Evolutionary conservation across 805 yeast species (phyloP), one percentile per base, ranked within the genome.

Genomic region (Saturnispora besseyi): DNA sequence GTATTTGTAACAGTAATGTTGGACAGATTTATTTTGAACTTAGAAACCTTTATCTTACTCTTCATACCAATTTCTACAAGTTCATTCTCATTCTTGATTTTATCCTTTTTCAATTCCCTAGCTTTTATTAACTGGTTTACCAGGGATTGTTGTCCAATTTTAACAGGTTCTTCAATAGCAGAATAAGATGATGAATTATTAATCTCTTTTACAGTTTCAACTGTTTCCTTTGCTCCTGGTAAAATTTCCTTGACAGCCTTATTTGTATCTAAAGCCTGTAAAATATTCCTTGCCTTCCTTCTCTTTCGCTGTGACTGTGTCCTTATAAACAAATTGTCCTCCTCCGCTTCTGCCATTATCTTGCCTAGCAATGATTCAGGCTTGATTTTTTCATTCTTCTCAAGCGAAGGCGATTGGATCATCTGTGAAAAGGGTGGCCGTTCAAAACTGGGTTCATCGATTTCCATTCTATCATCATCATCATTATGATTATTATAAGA

Each of bases 71-170:
- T 13, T 11, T 38, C 46, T 2, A 51, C 10, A 6, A 51, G 15
- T 18, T 47, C 51, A 15, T 51, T 36, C 2, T 49, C 49, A 12
- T 49, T 34, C 26, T 45, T 36, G 1, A 32, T 31, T 22, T 45
- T 51, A 6, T 45, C 47, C 12, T 48, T 50, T 37, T 51, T 55
- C 28, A 56, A 22, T 22, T 52, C 48, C 46, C 57, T 57, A 13
- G 55, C 57, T 26, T 46, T 51, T n/a, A 53, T 49, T 15, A 58
- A 47, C 12, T 34, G 36, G 5, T 34, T 40, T 18, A 47, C 50
- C 15, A 47, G 15, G 12, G 45, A 36, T 18, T 34, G 13, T 22
- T 43, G 24, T 18, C 29, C 41, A 6, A 15, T 4, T 11, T 45
- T 21, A 6, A 6, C 15, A 28, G 22, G 34, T 40, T 30, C 13